Evolutionary conservation across 2,329 filamentous ascomycete species (phyloP).

Genomic region (Diaporthe australafricana): DNA sequence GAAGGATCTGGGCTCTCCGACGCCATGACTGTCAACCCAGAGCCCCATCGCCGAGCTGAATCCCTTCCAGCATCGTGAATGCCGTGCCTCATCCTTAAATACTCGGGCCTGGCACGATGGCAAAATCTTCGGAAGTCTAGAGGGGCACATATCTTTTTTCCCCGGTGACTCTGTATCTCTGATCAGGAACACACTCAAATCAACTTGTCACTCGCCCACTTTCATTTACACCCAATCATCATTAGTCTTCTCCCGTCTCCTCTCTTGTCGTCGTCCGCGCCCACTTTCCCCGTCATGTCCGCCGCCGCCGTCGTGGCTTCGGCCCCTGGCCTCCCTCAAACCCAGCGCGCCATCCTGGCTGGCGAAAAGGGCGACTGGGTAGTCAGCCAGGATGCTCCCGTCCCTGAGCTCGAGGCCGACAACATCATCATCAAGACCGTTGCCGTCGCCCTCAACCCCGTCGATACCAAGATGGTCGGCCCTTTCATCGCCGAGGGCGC

Average conservation of each 20-base stretch:
- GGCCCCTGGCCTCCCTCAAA: slow-evolving; percentile 9
- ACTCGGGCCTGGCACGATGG: neutral
- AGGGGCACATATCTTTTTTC: neutral
- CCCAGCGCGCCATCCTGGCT: slow-evolving; percentile 19
- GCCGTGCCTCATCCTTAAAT: neutral
- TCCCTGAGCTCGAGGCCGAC: slow-evolving; percentile 12
- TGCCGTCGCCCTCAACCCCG: slow-evolving; percentile 47
- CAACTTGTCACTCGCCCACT: neutral
- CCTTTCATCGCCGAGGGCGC: slow-evolving; percentile 39
- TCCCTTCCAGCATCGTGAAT: neutral
- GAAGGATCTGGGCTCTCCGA: slow-evolving; percentile 1
- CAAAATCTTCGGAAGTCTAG: neutral
- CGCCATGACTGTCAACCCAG: slow-evolving; percentile 1
- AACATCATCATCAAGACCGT: slow-evolving; percentile 14
- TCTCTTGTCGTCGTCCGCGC: neutral
- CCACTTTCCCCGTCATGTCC: neutral
- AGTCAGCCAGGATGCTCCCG: neutral
- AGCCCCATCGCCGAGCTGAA: neutral
- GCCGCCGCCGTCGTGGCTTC: slow-evolving; percentile 6
- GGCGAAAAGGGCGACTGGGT: slow-evolving; percentile 2
- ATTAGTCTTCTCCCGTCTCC: neutral
- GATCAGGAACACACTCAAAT: neutral
- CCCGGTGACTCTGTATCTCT: neutral
- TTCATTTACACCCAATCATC: too few relatives aligned
- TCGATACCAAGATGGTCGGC: slow-evolving; percentile 47